Conservation (phyloP, 1,284 basidiomycete species). For the Sporisorium sorghi region DNA sequence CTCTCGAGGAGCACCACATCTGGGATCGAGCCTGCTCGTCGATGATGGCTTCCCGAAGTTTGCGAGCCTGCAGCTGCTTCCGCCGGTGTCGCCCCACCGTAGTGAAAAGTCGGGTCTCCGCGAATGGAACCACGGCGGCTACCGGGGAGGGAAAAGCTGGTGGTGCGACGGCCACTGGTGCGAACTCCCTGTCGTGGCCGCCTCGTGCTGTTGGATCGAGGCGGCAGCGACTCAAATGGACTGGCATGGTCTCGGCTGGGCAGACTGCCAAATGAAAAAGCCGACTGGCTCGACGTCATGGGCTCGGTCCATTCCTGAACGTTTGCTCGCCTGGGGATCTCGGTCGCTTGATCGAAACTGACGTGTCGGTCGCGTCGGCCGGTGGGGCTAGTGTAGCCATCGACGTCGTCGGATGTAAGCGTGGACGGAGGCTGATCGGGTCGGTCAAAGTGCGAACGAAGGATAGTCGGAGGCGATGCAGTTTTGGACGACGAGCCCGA, state of each 20-base stretch:
- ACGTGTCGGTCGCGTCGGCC: constrained; percentile 35
- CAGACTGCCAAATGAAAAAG: constrained; percentile 27
- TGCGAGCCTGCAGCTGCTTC: neutral
- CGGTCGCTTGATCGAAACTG: constrained; percentile 39
- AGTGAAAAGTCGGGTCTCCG: constrained; percentile 22
- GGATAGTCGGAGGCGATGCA: constrained; percentile 37
- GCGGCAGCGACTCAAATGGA: constrained; percentile 36
- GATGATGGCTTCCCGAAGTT: constrained; percentile 10
- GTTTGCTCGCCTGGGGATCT: constrained; percentile 16
- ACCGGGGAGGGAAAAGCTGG: constrained; percentile 49
- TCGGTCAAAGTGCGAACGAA: constrained; percentile 43
- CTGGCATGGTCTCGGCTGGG: constrained; percentile 19
- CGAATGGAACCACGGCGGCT: constrained; percentile 52
- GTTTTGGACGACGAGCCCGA: constrained; percentile 14
- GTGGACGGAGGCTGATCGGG: constrained; percentile 25
- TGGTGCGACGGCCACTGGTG: constrained; percentile 18
- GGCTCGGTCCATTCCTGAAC: constrained; percentile 21
- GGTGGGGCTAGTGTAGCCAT: constrained; percentile 4
- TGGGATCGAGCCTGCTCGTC: constrained; percentile 29
- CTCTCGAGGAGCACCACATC: constrained; percentile 51
- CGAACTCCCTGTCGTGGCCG: constrained; percentile 40
- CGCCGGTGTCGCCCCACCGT: neutral
- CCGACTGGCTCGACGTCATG: constrained; percentile 22
- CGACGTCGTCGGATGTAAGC: constrained; percentile 3
- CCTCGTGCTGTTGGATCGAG: constrained; percentile 44